Conservation (phyloP, 768 basidiomycete species). For the Butyriboletus loyo region DNA sequence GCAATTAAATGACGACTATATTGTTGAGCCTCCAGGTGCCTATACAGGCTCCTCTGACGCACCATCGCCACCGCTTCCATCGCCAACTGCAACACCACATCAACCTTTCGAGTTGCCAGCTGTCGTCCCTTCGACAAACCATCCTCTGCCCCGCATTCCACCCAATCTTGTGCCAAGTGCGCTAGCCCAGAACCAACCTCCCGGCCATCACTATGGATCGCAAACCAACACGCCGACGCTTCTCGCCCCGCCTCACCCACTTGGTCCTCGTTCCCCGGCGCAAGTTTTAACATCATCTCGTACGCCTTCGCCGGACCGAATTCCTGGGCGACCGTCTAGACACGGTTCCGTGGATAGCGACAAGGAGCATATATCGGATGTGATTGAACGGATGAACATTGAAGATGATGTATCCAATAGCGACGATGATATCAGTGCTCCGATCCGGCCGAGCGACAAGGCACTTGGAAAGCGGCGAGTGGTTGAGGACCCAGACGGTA, state of each 20-base stretch:
- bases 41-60: slow-evolving; percentile 29
- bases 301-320: slow-evolving; percentile 66
- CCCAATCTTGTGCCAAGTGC: slow-evolving; percentile 24
- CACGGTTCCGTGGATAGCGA: slow-evolving; percentile 24
- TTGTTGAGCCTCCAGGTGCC: slow-evolving; percentile 16
- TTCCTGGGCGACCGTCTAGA: slow-evolving; percentile 14
- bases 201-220: slow-evolving; percentile 21
- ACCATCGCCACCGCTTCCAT: slow-evolving; percentile 25
- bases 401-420: slow-evolving; percentile 19
- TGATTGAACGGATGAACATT: slow-evolving; percentile 27
- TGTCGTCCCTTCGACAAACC: slow-evolving; percentile 31
- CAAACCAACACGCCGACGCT: slow-evolving; percentile 31
- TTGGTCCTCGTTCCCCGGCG: slow-evolving; percentile 67
- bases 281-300: slow-evolving; percentile 49
- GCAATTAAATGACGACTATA: slow-evolving; percentile 26
- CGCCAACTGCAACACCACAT: slow-evolving; percentile 30
- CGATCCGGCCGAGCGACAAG: slow-evolving; percentile 75
- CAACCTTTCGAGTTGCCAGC: slow-evolving; percentile 31
- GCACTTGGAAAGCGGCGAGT: slow-evolving; percentile 83
- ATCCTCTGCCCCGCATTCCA: slow-evolving; percentile 40
- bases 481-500: slow-evolving; percentile 49
- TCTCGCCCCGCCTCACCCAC: slow-evolving; percentile 68
- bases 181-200: slow-evolving; percentile 10
- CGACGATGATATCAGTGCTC: slow-evolving; percentile 36
- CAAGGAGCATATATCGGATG: slow-evolving; percentile 23